A percentile compares a stretch with the other conserved stretches of the same genome.
Conservation (phyloP, 116 monocot genomes). For the Zostera marina region DNA sequence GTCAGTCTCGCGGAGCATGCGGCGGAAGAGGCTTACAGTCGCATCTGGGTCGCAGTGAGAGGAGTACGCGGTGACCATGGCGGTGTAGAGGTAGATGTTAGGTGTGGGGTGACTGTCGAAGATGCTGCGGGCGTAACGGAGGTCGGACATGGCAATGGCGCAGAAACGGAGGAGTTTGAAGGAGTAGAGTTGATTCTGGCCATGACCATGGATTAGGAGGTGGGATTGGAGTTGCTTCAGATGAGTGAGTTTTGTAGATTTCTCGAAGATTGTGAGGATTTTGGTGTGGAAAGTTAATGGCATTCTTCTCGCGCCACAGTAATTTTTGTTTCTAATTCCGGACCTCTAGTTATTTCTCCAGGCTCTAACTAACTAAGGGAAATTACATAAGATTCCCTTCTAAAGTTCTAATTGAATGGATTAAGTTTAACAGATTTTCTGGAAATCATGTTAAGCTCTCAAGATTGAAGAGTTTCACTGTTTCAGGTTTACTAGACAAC, state of each 20-base stretch:
- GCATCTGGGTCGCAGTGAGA: constrained; percentile 19
- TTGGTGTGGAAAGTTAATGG: constrained; percentile 10
- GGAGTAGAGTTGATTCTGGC: constrained; percentile 42
- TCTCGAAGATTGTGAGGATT: constrained; percentile 22
- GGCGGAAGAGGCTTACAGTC: constrained; percentile 35
- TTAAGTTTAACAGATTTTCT: no score
- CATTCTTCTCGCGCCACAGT: background rate
- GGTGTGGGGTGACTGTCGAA: constrained; percentile 46
- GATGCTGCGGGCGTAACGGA: constrained; percentile 58
- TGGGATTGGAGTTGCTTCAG: constrained; percentile 69
- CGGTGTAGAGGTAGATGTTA: constrained; percentile 86
- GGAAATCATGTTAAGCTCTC: no score
- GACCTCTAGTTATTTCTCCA: no score
- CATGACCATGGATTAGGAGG: constrained; percentile 42
- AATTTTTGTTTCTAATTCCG: no score
- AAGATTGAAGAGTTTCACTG: no score
- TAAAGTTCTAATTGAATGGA: no score
- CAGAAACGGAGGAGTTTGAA: constrained; percentile 73
- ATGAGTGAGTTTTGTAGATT: constrained; percentile 29
- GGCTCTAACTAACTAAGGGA: background rate
- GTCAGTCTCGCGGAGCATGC: constrained; percentile 28
- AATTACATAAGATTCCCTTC: background rate
- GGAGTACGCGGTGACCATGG: constrained; percentile 76
- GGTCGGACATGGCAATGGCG: constrained; percentile 42
- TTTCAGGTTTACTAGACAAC: no score